Base-by-base conservation (phyloP, 2,329 filamentous ascomycete species). In the Nemania sp. region DNA sequence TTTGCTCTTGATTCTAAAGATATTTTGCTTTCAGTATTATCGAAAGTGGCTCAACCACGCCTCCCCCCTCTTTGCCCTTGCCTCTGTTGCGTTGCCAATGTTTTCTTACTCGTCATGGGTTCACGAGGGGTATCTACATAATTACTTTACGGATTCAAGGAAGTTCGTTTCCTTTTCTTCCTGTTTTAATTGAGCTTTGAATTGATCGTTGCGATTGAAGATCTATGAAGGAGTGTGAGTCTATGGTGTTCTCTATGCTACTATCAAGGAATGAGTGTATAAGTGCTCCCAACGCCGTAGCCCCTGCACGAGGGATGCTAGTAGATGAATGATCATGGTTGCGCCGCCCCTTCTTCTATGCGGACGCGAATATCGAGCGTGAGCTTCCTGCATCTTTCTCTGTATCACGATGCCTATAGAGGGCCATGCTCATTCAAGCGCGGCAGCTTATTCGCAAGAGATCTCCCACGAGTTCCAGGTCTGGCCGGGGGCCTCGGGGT, bases 391-490 rank as follows among this genome's bases (percentile, higher is more conserved):
- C 25, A 29, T 29, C 25, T 4, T 29, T 29, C n/a, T n/a, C n/a
- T n/a, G n/a, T n/a, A n/a, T n/a, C n/a, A n/a, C n/a, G 7, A 29
- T 29, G 25, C 25, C 25, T 7, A 29, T 29, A n/a, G n/a, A n/a
- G n/a, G 25, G 25, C 25, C 25, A 29, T 29, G 25, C 7, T 29
- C 25, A 29, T 29, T 29, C 25, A 20, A 18, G 49, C 25, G 11
- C 13, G 13, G 35, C 13, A 7, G 25, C 25, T 29, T 29, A 29
- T 29, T 29, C 13, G 65, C 67, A 67, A 2, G n/a, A 20, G 45
- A 67, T 53, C 10, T 62, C 20, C 62, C 61, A 68, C 2, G 66
- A 65, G 49, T 29, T 13, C 51, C 54, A 69, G 42, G 25, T 51
- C 45, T 54, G 39, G 34, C 39, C 57, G 2, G 29, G 43, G 15